phyloP scores from a whole-genome alignment of 768 basidiomycete species.

The Rhodotorula babjevae region DNA sequence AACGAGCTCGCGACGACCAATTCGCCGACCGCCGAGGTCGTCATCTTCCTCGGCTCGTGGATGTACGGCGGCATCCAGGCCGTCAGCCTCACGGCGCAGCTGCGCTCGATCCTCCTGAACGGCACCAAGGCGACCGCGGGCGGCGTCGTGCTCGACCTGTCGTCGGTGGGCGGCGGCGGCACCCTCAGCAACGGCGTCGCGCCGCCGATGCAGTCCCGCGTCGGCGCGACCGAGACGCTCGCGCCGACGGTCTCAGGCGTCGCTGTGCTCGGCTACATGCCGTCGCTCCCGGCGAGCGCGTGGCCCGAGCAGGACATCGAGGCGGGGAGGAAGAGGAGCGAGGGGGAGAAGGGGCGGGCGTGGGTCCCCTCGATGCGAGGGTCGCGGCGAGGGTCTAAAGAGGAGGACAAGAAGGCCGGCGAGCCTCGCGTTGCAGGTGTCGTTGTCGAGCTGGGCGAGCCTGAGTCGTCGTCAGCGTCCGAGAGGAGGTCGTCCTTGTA shows the following conservation, averaged over 20 bases:
- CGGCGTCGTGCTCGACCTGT: neutral
- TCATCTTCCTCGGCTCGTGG: conserved; percentile 1
- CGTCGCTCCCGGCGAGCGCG: too few relatives aligned
- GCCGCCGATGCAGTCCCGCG: too few relatives aligned
- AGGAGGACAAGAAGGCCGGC: neutral
- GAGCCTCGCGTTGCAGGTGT: neutral
- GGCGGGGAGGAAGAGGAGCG: too few relatives aligned
- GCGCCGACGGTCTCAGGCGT: too few relatives aligned
- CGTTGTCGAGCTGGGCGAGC: neutral
- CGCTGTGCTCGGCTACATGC: too few relatives aligned
- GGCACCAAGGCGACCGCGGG: neutral
- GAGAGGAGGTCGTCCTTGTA: neutral
- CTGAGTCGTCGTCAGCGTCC: neutral
- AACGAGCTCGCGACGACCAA: neutral
- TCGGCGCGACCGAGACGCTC: too few relatives aligned
- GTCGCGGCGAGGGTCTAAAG: neutral
- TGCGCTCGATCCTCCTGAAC: neutral
- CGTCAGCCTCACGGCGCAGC: conserved; percentile 4
- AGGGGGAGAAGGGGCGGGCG: too few relatives aligned
- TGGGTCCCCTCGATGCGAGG: too few relatives aligned
- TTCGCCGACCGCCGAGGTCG: neutral
- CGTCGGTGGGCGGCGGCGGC: too few relatives aligned
- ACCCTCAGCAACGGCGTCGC: too few relatives aligned
- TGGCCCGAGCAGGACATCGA: too few relatives aligned
- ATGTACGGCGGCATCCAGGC: neutral